phyloP scores from a whole-genome alignment of 2,329 filamentous ascomycete species.

The Neopestalotiopsis sp. region DNA sequence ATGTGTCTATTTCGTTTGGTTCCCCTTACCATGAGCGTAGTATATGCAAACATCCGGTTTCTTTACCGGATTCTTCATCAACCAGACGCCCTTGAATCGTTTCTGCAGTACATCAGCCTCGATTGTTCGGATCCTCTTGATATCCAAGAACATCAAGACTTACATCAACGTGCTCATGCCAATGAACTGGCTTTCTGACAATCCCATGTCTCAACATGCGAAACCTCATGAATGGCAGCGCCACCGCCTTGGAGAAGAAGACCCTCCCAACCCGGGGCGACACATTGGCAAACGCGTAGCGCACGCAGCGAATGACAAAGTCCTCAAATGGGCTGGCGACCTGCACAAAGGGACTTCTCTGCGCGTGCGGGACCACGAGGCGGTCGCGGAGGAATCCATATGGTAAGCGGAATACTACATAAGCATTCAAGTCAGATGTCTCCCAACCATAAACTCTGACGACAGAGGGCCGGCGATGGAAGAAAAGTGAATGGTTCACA shows the following conservation, averaged over 20 bases:
- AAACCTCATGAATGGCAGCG: conserved; percentile 76
- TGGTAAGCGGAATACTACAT: conserved; percentile 63
- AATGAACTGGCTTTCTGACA: conserved; percentile 65
- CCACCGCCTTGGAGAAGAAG: conserved; percentile 78
- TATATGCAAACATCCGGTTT: conserved; percentile 80
- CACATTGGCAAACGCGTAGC: conserved; percentile 77
- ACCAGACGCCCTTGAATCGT: conserved; percentile 71
- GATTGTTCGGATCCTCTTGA: not conserved
- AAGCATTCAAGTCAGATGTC: not conserved
- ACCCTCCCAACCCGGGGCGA: conserved; percentile 72
- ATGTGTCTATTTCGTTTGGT: not conserved
- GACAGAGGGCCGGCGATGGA: not conserved
- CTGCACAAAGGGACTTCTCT: conserved; percentile 68
- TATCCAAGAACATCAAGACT: not conserved
- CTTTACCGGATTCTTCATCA: conserved; percentile 63
- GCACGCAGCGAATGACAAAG: conserved; percentile 76
- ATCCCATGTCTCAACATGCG: conserved; percentile 77
- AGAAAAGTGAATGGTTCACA: not conserved
- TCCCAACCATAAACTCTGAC: too few relatives aligned
- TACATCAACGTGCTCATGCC: conserved; percentile 57
- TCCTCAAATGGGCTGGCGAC: conserved; percentile 78
- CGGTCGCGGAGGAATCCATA: conserved; percentile 63
- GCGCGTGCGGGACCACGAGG: conserved; percentile 48
- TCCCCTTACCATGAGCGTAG: conserved; percentile 73
- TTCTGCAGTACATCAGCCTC: conserved; percentile 37